Evolutionary conservation across 495 filamentous ascomycete genomes (phyloP).

Genomic region (Trichoderma asperelloides): DNA sequence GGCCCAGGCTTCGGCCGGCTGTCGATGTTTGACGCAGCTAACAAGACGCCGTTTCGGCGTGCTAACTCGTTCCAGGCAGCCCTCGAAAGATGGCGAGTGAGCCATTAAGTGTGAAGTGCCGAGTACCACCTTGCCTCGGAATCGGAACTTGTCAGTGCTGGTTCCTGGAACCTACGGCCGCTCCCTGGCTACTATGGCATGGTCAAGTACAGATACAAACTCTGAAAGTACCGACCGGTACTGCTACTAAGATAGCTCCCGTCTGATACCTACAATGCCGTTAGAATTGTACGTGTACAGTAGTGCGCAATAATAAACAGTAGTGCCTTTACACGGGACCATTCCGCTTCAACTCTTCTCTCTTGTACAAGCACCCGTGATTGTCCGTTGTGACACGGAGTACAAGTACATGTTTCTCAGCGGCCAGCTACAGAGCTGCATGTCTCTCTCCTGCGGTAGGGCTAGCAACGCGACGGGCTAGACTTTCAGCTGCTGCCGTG

Average conservation of each 20-base stretch:
- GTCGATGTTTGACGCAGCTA: constrained; percentile 3
- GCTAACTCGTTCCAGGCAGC: background rate
- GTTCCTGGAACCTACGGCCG: too few species aligned
- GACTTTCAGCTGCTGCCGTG: background rate
- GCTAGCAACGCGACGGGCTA: background rate
- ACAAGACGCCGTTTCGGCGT: background rate
- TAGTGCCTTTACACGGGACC: too few species aligned
- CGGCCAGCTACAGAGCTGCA: background rate
- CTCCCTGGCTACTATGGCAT: too few species aligned
- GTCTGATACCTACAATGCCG: too few species aligned
- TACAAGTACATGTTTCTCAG: background rate
- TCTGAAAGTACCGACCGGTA: too few species aligned
- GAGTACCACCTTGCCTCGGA: background rate
- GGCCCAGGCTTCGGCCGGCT: constrained; percentile 4
- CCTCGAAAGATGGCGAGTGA: background rate
- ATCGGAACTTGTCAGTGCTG: too few species aligned
- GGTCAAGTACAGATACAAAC: too few species aligned
- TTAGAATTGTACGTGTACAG: too few species aligned
- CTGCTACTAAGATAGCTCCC: too few species aligned
- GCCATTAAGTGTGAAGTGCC: background rate
- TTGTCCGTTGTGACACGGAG: background rate
- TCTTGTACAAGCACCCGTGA: too few species aligned
- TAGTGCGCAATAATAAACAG: too few species aligned
- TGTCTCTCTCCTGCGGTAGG: background rate
- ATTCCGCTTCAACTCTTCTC: too few species aligned